phyloP scores from a whole-genome alignment of 1,284 basidiomycete species.

The Athelia sp. region DNA sequence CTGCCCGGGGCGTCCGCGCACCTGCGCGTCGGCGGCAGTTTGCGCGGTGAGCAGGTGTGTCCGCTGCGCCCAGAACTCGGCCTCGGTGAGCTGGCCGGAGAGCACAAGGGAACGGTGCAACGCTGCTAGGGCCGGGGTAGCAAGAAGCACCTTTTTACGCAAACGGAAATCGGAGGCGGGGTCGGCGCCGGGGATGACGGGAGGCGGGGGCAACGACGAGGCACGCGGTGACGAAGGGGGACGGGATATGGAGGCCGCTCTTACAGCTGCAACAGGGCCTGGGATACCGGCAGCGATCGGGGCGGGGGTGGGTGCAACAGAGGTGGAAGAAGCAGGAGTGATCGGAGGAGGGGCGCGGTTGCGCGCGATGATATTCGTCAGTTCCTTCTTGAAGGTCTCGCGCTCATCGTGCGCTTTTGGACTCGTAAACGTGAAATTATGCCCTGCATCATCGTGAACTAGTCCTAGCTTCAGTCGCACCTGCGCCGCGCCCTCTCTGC shows the following conservation, averaged over 20 bases:
- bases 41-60: slow-evolving; percentile 76
- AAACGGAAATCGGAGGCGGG: slow-evolving; percentile 63
- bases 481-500: slow-evolving; percentile 73
- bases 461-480: slow-evolving; percentile 71
- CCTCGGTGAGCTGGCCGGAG: slow-evolving; percentile 79
- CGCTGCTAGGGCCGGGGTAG: slow-evolving; percentile 68
- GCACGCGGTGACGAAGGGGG: slow-evolving; percentile 45
- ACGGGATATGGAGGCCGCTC: slow-evolving; percentile 18
- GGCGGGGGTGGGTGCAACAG: slow-evolving; percentile 23
- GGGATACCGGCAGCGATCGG: slow-evolving; percentile 5
- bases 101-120: slow-evolving; percentile 87
- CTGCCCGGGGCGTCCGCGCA: slow-evolving; percentile 78
- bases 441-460: slow-evolving; percentile 59
- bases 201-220: slow-evolving; percentile 49
- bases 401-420: slow-evolving; percentile 62
- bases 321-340: slow-evolving; percentile 21
- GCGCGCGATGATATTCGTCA: slow-evolving; percentile 67
- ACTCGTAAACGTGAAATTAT: slow-evolving; percentile 77
- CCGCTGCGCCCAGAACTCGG: slow-evolving; percentile 93
- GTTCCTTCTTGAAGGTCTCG: slow-evolving; percentile 74
- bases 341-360: slow-evolving; percentile 45
- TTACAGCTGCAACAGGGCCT: slow-evolving; percentile 14
- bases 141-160: slow-evolving; percentile 75
- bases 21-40: slow-evolving; percentile 69
- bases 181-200: slow-evolving; percentile 53